Evolutionary conservation across 106 monocot genomes (phyloP), one percentile per base, ranked within the genome.

Genomic region (Dendrobium catenatum): DNA sequence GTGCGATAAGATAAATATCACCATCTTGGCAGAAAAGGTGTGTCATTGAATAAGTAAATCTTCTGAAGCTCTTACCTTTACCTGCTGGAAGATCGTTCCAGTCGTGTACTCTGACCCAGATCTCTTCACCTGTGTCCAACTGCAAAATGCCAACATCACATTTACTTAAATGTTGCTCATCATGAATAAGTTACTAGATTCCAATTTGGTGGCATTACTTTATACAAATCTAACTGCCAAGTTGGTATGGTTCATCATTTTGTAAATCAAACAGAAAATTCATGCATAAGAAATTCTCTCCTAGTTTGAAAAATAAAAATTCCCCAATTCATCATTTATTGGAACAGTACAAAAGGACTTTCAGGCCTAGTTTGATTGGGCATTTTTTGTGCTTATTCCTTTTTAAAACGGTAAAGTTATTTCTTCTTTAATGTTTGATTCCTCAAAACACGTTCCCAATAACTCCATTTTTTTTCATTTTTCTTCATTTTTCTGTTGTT

Each of bases 91-190:
- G 76, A 42, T 76, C 24, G 49, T 76, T 49, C 76, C 76, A 76
- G 22, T 76, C 76, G 47, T 76, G 76, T 13, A 76, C 76, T 49
- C 49, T 76, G 42, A 76, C 76, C 76, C 76, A 76, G 3, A 76
- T 49, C 42, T 76, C 76, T 76, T 76, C 76, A 49, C 49, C 76
- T 13, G 76, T 49, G 51, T 47, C 76, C 27, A 76, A 76, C 76
- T 76, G 49, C 43, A 43, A 74, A 7, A 74, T 43, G 74, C 37
- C 61, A 61, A 61, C 6, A 68, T 68, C 5, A 68, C 70, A 70
- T 22, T 37, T 11, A 33, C 70, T 16, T 29, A 70, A 66, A 66
- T 66, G 64, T 15, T 37, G 37, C 26, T 27, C 29, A 37, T 74
- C 44, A 74, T 42, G 8, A 43, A 37, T 70, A 70, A 74, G 44